phyloP scores from a whole-genome alignment of 768 basidiomycete genomes.

The Mycena venus region DNA sequence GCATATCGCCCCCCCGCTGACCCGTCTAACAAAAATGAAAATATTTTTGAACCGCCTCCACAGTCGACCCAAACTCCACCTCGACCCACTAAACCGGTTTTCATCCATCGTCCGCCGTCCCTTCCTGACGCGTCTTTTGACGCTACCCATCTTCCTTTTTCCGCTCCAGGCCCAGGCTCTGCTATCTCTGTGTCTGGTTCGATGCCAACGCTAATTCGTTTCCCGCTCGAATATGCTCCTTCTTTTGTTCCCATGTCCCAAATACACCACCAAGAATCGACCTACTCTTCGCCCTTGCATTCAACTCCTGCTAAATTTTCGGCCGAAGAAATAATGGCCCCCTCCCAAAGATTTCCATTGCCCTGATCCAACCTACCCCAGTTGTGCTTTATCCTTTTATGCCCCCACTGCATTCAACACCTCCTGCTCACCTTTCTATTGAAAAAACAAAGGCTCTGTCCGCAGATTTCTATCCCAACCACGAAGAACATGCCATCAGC shows the following conservation, averaged over 20 bases:
- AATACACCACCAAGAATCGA: background rate
- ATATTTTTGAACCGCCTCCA: slow-evolving; percentile 8
- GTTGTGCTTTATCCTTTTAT: background rate
- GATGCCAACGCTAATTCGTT: background rate
- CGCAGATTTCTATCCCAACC: slow-evolving; percentile 19
- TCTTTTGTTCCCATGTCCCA: background rate
- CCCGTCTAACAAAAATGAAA: background rate
- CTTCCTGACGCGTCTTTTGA: background rate
- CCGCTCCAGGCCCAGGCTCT: slow-evolving; percentile 44
- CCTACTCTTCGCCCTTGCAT: background rate
- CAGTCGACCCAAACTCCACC: slow-evolving; percentile 13
- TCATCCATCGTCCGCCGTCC: background rate
- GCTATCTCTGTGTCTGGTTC: slow-evolving; percentile 13
- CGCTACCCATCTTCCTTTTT: slow-evolving; percentile 39
- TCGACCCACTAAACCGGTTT: background rate
- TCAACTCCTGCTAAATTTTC: background rate
- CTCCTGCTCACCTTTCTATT: background rate
- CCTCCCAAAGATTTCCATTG: background rate
- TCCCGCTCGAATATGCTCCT: background rate
- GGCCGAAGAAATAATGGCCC: background rate
- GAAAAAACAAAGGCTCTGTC: background rate
- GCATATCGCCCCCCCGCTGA: background rate
- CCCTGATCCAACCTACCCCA: background rate
- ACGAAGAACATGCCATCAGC: slow-evolving; percentile 32
- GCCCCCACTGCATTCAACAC: background rate